Base-by-base conservation (phyloP, 2,329 filamentous ascomycete genomes). In the Aspergillus floridensis region DNA sequence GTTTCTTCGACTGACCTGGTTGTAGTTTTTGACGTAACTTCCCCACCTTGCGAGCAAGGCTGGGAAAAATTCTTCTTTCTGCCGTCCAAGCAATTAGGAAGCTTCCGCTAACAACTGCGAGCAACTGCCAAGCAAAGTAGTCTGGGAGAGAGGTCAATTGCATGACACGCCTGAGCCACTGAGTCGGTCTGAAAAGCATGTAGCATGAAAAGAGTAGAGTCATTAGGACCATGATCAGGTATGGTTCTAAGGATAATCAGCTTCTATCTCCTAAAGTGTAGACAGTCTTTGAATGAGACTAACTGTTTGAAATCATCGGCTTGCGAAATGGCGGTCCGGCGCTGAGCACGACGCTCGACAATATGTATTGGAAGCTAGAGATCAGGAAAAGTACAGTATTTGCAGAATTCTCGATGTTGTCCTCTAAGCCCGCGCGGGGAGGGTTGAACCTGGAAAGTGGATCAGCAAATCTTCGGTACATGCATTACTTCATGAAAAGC, bases 281-380 rank as follows among this genome's bases (percentile, higher is more conserved):
- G 19, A 29, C 21, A 59, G 56, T 12, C 35, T 22, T 14, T 21
- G 8, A 29, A 19, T 19, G 38, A 14, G 50, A 80, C 88, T 77
- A 75, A 92, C 90, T 85, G 71, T 99, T 99, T 60, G 89, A 84
- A 19, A 80, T 80, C 80, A 92, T 91, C 16, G 86, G 84, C 68
- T 95, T 90, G 56, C 95, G 84, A 78, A 96, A 99, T 0, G 95
- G 95, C 35, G 86, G 87, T 1, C 95, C 96, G n/a, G 95, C 91
- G 67, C 90, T 96, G 31, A 99, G 82, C 1, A 98, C 89, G 44
- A 98, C 83, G 4, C 91, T 95, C 0, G 92, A 90, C 22, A 97
- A 82, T 41, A 96, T 96, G 74, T 99, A 99, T 73, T 98, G 93
- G 70, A 93, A 98, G 74, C 92, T 97, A 1, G 90, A 96, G 5